Evolutionary conservation across 345 rosid genomes (phyloP), one percentile per base, ranked within the genome.

Genomic region (Anastatica hierochuntica): DNA sequence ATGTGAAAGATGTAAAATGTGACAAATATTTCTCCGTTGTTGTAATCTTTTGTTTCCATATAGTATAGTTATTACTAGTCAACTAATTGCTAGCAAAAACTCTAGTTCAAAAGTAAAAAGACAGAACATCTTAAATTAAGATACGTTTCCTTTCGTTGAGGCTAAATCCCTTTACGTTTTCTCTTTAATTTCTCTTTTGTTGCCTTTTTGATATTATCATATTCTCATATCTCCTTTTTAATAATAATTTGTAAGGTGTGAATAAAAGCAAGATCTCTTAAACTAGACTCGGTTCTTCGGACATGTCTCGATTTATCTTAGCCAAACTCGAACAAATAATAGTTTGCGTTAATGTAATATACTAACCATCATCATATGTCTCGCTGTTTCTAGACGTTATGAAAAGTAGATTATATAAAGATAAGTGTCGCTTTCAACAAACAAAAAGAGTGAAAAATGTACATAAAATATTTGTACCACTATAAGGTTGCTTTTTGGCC

Each of bases 131-230:
- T 44, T 51, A 35, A 27, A 58, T 27, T 27, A 66, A 66, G 64
- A 66, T 66, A 57, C 64, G 70, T 57, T 57, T 0, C 70, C 70
- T 63, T 50, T 58, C 59, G 58, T 66, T 58, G 70, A 66, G 70
- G 70, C 70, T 15, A 58, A 50, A 50, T 26, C 48, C 1, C 59
- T 66, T 66, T 65, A 58, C 70, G 11, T 58, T 58, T 43, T 26
- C 50, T 41, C 50, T 58, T 66, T 14, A 8, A 18, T 8, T 26
- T 42, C 20, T 39, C 48, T 43, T 57, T 57, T 57, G 36, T 58
- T 49, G 41, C 53, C 52, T 66, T 66, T n/a, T 42, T 2, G 33
- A 34, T 57, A 43, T 50, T 65, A 43, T 55, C 13, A 55, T 55
- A 64, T 64, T 64, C 62, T 19, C 23, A 17, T 13, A 23, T 11